Evolutionary conservation across 2,329 filamentous ascomycete species (phyloP).

Genomic region (Diaporthe ampelina): DNA sequence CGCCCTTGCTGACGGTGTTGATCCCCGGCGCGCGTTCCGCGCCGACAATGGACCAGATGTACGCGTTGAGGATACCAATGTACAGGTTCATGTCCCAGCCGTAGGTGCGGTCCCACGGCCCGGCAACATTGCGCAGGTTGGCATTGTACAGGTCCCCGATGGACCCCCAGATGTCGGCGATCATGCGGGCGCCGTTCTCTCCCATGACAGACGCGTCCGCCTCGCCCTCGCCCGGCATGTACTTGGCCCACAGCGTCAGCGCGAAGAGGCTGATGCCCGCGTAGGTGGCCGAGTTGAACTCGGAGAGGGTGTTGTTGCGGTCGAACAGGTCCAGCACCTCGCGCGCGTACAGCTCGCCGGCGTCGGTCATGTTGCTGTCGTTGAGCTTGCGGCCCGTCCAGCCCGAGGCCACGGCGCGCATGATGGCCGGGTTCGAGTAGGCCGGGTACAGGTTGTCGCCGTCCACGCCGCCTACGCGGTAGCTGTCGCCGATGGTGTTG

Average conservation of each 20-base stretch:
- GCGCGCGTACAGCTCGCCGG: slow-evolving; percentile 69
- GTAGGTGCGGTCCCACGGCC: slow-evolving; percentile 75
- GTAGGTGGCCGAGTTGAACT: slow-evolving; percentile 75
- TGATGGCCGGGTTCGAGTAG: slow-evolving; percentile 72
- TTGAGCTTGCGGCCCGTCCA: slow-evolving; percentile 69
- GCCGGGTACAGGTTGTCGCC: slow-evolving; percentile 73
- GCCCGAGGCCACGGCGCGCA: slow-evolving; percentile 72
- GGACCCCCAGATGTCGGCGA: slow-evolving; percentile 66
- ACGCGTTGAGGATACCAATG: slow-evolving; percentile 68
- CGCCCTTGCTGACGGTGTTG: slow-evolving; percentile 47
- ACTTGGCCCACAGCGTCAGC: slow-evolving; percentile 71
- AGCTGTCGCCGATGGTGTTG: slow-evolving; percentile 70
- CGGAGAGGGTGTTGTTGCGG: slow-evolving; percentile 68
- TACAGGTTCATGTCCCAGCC: slow-evolving; percentile 76
- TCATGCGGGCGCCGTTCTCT: slow-evolving; percentile 64
- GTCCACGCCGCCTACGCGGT: slow-evolving; percentile 72
- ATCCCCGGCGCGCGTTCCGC: slow-evolving; percentile 57
- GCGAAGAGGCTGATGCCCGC: slow-evolving; percentile 73
- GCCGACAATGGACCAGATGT: slow-evolving; percentile 71
- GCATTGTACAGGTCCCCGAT: slow-evolving; percentile 69
- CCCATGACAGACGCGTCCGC: slow-evolving; percentile 63
- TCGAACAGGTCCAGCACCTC: slow-evolving; percentile 71
- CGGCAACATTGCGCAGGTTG: slow-evolving; percentile 71
- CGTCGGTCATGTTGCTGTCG: slow-evolving; percentile 70
- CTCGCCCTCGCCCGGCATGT: slow-evolving; percentile 58